A percentile compares a stretch with the other conserved stretches of the same genome.
phyloP scores from a whole-genome alignment of 2,329 filamentous ascomycete species.

The Calonectria pseudoturangicola region DNA sequence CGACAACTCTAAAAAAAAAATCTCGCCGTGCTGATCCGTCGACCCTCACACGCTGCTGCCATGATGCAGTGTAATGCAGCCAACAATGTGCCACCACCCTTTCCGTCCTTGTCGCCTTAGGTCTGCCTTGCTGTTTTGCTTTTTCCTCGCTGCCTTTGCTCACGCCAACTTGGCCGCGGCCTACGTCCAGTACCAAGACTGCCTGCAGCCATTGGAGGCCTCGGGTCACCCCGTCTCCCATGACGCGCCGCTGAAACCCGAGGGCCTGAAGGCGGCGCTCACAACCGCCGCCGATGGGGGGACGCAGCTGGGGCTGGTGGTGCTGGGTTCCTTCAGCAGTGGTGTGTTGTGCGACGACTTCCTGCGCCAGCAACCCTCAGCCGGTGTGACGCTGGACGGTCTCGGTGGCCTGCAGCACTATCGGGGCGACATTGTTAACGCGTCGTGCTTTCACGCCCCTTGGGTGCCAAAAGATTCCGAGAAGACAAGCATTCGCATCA shows the following conservation, averaged over 20 bases:
- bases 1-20: not conserved
- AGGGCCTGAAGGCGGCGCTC: slow-evolving; percentile 29
- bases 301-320: slow-evolving; percentile 28
- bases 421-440: slow-evolving; percentile 42
- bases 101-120: not conserved
- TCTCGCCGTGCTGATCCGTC: slow-evolving; percentile 3
- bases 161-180: not conserved
- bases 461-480: slow-evolving; percentile 5
- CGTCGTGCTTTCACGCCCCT: slow-evolving; percentile 36
- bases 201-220: slow-evolving; percentile 21
- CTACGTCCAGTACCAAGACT: slow-evolving; percentile 17
- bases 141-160: slow-evolving; percentile 11
- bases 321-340: not conserved
- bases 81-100: slow-evolving; percentile 20
- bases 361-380: slow-evolving; percentile 37
- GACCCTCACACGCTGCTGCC: slow-evolving; percentile 18
- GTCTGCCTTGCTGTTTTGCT: not conserved
- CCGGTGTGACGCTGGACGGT: slow-evolving; percentile 41
- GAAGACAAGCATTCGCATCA: not conserved
- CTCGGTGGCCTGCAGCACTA: slow-evolving; percentile 47
- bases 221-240: slow-evolving; percentile 33
- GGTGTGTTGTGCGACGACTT: slow-evolving; percentile 32
- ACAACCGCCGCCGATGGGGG: slow-evolving; percentile 16
- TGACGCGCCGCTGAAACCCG: slow-evolving; percentile 31
- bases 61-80: slow-evolving; percentile 22